Evolutionary conservation across 441 rosid genomes (phyloP), one percentile per base, ranked within the genome.

Genomic region (Jatropha multifida): DNA sequence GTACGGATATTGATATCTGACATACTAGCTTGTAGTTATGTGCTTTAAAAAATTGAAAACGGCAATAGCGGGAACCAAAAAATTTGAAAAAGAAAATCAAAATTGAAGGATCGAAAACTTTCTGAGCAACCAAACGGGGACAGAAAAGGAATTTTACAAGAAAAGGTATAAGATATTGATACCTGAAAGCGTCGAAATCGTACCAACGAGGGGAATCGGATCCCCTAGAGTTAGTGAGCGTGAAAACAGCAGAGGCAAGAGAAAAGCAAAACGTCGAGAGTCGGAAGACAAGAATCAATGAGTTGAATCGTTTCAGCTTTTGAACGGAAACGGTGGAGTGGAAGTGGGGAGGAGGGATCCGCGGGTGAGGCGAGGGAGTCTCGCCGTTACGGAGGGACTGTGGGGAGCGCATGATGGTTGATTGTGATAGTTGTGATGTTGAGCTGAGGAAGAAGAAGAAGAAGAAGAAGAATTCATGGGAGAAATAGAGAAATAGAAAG

Each of bases 131-230:
- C 65, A 58, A 68, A 73, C 10, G n/a, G n/a, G 58, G 55, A 14
- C 18, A 38, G 59, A 10, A 55, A 23, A 41, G 37, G 51, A 32
- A 49, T 27, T 56, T 5, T 4, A 56, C 15, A 0, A 69, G 7
- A 51, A 8, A 5, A 42, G 5, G 37, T 13, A 58, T 38, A 9
- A 32, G 2, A 8, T 0, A n/a, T 12, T 32, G 17, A 32, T 78
- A 93, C 95, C 98, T 89, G 92, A 86, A 90, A 58, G 97, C 97
- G 79, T 89, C 96, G 78, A 89, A 94, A 76, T 90, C 89, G 83
- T 80, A 87, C 98, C 97, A 94, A 78, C 69, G 88, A 65, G 88
- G 91, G 2, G 88, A 85, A 78, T 40, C 70, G 77, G 90, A 71
- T 55, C 87, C 88, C 18, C 88, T 78, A 12, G 85, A 81, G 80